These are phyloP conservation scores for Hypoxylon fuscum DNA, from an alignment of 495 filamentous ascomycete genomes.

Conservation along the genomic window DNA sequence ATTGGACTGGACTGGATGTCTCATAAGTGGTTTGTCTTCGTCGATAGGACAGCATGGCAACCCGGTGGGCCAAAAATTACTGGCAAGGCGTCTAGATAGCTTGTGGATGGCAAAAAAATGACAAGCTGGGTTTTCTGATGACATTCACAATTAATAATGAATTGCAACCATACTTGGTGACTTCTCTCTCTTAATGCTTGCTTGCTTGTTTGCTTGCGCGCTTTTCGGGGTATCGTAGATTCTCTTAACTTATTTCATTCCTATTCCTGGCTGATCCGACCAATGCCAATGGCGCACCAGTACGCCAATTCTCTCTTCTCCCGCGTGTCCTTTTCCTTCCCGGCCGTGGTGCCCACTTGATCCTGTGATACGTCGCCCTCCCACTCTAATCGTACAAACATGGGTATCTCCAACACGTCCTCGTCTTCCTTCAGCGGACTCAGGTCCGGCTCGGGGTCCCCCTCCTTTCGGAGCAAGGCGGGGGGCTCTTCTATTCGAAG, in stretches of 20 bases:
- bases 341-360: constrained; percentile 56
- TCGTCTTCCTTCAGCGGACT: constrained; percentile 72
- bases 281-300: constrained; percentile 92
- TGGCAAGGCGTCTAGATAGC: constrained; percentile 42
- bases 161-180: constrained; percentile 5
- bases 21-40: constrained; percentile 22
- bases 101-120: constrained; percentile 35
- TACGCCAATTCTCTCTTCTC: constrained; percentile 83
- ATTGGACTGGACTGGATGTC: constrained; percentile 25
- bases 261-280: constrained; percentile 68
- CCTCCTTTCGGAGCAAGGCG: constrained; percentile 30
- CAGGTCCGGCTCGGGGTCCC: constrained; percentile 40
- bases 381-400: constrained; percentile 93
- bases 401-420: constrained; percentile 92
- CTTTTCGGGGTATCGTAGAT: constrained; percentile 44
- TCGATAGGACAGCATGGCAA: constrained; percentile 34
- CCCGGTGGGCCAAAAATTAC: constrained; percentile 37
- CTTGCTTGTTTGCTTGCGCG: constrained; percentile 5
- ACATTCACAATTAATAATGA: constrained; percentile 24
- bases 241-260: no score
- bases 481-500: constrained; percentile 47
- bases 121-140: constrained; percentile 36
- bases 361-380: constrained; percentile 80
- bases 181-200: background rate
- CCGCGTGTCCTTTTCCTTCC: constrained; percentile 54